These are phyloP conservation scores for Coniochaeta sp. DNA, from an alignment of 2,329 filamentous ascomycete genomes.

Conservation along the genomic window DNA sequence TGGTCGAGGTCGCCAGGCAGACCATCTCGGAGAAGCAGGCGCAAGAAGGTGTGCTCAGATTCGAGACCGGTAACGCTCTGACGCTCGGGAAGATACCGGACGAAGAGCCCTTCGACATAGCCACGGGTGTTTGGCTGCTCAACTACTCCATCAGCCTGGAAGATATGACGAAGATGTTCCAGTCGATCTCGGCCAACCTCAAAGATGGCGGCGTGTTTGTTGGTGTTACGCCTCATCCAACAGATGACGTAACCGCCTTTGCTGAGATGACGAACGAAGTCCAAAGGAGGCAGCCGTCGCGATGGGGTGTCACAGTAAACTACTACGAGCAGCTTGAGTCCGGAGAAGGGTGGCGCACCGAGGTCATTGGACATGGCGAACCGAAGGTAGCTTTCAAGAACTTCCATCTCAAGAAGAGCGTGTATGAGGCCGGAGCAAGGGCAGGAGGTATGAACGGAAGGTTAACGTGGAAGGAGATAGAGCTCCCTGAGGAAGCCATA, in stretches of 20 bases:
- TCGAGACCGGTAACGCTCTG: conserved; percentile 17
- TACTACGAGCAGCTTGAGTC: conserved; percentile 6
- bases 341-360: conserved; percentile 7
- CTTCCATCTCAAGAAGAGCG: conserved; percentile 18
- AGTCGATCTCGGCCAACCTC: conserved; percentile 24
- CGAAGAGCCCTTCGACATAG: conserved; percentile 23
- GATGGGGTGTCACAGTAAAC: conserved; percentile 2
- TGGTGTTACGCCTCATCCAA: conserved; percentile 14
- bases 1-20: conserved; percentile 21
- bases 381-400: conserved; percentile 15
- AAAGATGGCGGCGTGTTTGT: conserved; percentile 21
- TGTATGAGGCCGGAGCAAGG: conserved; percentile 20
- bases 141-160: conserved; percentile 23
- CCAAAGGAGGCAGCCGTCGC: not conserved
- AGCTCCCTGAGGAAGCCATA: conserved; percentile 11
- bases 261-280: not conserved
- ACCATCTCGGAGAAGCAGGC: conserved; percentile 4
- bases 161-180: conserved; percentile 24
- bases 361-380: conserved; percentile 3
- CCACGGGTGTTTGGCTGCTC: conserved; percentile 26
- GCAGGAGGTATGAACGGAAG: conserved; percentile 17
- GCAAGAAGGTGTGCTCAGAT: conserved; percentile 1
- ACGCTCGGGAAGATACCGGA: conserved; percentile 13
- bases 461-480: conserved; percentile 16
- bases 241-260: conserved; percentile 7